These are phyloP conservation scores for Piper longum DNA, from an alignment of 164 flowering plant genomes.

Conservation along the genomic window DNA sequence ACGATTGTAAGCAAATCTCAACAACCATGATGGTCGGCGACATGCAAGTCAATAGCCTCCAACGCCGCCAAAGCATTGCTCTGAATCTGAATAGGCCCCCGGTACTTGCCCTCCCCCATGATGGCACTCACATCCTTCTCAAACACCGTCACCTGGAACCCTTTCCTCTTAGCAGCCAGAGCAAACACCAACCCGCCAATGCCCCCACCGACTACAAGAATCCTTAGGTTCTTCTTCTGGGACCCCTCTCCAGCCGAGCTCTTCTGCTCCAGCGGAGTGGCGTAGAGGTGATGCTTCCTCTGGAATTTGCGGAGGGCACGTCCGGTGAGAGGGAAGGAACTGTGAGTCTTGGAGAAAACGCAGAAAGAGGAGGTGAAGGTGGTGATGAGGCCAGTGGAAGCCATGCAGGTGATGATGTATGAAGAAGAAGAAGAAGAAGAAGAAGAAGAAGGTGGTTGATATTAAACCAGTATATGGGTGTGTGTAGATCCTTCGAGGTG, in stretches of 20 bases:
- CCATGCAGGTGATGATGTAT: not conserved
- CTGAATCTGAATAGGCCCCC: slow-evolving; percentile 96
- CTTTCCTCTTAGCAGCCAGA: slow-evolving; percentile 72
- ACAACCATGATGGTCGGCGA: slow-evolving; percentile 74
- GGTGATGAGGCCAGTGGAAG: not conserved
- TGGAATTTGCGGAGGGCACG: no score
- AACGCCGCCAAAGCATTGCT: slow-evolving; percentile 92
- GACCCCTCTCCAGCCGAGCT: no score
- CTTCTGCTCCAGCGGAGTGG: no score
- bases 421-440: not conserved
- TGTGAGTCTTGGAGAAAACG: not conserved
- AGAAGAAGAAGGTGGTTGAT: not conserved
- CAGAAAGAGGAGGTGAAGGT: not conserved
- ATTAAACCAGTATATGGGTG: not conserved
- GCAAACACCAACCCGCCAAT: slow-evolving; percentile 92
- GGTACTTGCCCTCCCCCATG: slow-evolving; percentile 90
- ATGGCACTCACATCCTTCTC: slow-evolving; percentile 91
- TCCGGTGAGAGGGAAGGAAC: not conserved
- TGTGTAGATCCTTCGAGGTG: not conserved
- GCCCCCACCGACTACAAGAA: slow-evolving; percentile 92
- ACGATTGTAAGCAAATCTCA: no score
- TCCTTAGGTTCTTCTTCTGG: slow-evolving; percentile 20
- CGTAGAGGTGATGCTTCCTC: no score
- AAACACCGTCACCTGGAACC: slow-evolving; percentile 86
- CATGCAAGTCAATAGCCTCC: slow-evolving; percentile 89